Percentiles rank a stretch among this genome's conserved stretches.
phyloP scores from a whole-genome alignment of 371 early-diverging fungal species.

The Lichtheimia hyalospora region DNA sequence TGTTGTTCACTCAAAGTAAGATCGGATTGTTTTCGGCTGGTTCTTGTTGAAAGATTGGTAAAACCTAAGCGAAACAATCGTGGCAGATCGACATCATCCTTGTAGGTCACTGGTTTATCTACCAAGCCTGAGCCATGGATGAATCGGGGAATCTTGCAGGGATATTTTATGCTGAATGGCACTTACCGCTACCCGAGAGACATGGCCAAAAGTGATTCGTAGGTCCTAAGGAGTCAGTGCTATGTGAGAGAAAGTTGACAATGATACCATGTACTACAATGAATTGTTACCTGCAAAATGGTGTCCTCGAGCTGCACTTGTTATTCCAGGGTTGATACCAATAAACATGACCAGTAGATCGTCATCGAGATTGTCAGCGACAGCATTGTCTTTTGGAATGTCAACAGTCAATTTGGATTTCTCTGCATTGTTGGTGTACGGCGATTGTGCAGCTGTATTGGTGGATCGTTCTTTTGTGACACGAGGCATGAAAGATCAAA shows the following conservation, averaged over 20 bases:
- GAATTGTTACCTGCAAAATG: slow-evolving; percentile 56
- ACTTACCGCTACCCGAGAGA: slow-evolving; percentile 57
- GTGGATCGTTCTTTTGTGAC: background rate
- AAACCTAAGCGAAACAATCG: slow-evolving; percentile 58
- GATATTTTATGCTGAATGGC: background rate
- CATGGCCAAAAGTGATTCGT: slow-evolving; percentile 82
- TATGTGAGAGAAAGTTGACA: no score
- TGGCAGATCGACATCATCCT: slow-evolving; percentile 57
- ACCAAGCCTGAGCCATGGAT: slow-evolving; percentile 24
- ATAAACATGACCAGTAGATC: slow-evolving; percentile 75
- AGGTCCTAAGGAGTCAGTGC: slow-evolving; percentile 29
- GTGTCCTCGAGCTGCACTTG: slow-evolving; percentile 57
- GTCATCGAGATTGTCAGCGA: slow-evolving; percentile 62
- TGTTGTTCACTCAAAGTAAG: slow-evolving; percentile 59
- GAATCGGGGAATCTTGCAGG: background rate
- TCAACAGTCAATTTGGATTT: background rate
- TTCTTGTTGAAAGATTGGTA: slow-evolving; percentile 66
- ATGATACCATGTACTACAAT: no score
- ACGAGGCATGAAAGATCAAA: background rate
- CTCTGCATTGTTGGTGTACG: background rate
- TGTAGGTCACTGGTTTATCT: slow-evolving; percentile 32
- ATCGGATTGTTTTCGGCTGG: slow-evolving; percentile 58
- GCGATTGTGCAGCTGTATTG: background rate
- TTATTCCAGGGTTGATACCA: slow-evolving; percentile 78
- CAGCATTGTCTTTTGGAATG: slow-evolving; percentile 14